Conservation (phyloP, 179 eudicot genomes). For the Heliamphora pulchella region DNA sequence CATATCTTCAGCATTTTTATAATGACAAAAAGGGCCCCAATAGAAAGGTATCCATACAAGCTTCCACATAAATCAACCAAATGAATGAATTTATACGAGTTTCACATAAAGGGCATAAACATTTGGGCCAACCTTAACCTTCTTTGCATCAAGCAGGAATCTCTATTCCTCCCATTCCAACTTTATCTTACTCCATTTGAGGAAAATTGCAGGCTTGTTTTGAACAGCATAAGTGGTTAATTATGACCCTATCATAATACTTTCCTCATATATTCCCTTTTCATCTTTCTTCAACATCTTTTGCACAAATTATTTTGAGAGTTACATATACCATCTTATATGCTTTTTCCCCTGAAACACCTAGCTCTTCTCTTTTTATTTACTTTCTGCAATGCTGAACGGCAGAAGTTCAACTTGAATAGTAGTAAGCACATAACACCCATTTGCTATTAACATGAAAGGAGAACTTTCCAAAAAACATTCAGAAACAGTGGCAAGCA, state of each 20-base stretch:
- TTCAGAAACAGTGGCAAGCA: too few relatives aligned
- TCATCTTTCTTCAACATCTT: background rate
- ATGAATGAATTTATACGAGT: too few relatives aligned
- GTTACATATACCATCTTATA: background rate
- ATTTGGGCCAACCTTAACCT: background rate
- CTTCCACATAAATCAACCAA: conserved; percentile 9
- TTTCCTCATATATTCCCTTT: background rate
- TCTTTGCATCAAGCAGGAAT: background rate
- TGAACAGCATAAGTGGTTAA: background rate
- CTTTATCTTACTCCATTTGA: background rate
- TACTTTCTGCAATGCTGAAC: background rate
- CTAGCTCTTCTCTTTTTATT: background rate
- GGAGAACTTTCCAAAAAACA: background rate
- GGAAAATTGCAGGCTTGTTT: background rate
- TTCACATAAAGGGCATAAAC: background rate
- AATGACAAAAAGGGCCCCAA: background rate
- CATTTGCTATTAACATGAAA: background rate
- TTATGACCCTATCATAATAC: too few relatives aligned
- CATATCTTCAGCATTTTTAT: conserved; percentile 9
- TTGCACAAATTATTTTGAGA: too few relatives aligned
- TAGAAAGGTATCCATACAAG: background rate
- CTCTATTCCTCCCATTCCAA: background rate
- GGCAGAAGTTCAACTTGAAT: background rate
- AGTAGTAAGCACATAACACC: background rate
- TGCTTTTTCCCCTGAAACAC: background rate